Conservation (phyloP, 495 filamentous ascomycete genomes). For the Trichoderma virens region DNA sequence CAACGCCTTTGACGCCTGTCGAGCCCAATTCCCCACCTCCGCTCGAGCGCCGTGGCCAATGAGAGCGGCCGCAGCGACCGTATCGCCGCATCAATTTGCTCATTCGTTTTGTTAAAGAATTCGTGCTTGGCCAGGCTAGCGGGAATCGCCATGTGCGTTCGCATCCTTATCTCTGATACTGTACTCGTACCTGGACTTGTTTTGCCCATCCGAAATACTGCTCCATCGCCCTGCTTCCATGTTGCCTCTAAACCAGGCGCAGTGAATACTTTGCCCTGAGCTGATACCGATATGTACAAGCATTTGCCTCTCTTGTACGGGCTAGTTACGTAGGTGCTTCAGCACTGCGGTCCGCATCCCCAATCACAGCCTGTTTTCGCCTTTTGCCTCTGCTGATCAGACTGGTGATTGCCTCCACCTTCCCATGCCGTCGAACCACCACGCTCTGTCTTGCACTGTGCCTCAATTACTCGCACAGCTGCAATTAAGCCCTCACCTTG, state of each 20-base stretch:
- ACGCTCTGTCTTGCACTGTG: neutral
- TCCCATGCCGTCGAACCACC: neutral
- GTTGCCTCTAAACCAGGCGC: neutral
- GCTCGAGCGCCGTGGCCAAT: neutral
- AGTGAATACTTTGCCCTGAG: neutral
- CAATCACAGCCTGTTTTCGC: neutral
- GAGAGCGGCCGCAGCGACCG: neutral
- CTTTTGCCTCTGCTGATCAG: neutral
- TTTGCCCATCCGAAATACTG: neutral
- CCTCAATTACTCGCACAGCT: neutral
- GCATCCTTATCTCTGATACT: neutral
- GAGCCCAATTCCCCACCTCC: neutral
- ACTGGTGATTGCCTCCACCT: neutral
- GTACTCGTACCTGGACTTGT: neutral
- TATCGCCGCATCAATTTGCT: constrained; percentile 2
- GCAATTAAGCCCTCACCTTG: neutral
- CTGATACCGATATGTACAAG: neutral
- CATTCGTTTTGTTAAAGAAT: constrained; percentile 7
- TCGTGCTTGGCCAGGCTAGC: neutral
- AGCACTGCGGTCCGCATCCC: neutral
- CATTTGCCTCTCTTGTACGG: neutral
- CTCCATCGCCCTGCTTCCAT: neutral
- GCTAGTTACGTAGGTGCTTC: neutral
- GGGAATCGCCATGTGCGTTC: neutral
- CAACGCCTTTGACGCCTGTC: neutral